Conservation (phyloP, 108 stramenopile genomes). For the Aureococcus anophagefferens region DNA sequence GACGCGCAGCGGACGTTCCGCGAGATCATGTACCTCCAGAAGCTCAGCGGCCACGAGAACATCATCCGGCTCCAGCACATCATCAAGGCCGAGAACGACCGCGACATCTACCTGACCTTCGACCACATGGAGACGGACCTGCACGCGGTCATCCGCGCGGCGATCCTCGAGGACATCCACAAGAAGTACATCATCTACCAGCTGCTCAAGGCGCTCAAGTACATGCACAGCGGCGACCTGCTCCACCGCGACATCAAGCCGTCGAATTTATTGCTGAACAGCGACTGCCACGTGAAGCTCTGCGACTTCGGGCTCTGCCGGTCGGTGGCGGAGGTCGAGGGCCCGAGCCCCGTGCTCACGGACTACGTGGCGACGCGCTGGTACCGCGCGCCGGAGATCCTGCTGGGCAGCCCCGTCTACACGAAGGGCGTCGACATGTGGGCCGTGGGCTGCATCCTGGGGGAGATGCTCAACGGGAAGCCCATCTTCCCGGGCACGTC, state of each 20-base stretch:
- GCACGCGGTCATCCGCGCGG: slow-evolving; percentile 68
- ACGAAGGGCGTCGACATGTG: slow-evolving; percentile 41
- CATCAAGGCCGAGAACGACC: slow-evolving; percentile 65
- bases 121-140: slow-evolving; percentile 75
- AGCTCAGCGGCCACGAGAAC: slow-evolving; percentile 62
- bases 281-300: slow-evolving; percentile 53
- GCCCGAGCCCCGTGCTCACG: slow-evolving; percentile 29
- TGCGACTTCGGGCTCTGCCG: slow-evolving; percentile 55
- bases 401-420: slow-evolving; percentile 50
- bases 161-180: slow-evolving; percentile 62
- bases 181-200: slow-evolving; percentile 72
- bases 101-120: slow-evolving; percentile 71
- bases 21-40: slow-evolving; percentile 68
- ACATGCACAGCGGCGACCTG: slow-evolving; percentile 60
- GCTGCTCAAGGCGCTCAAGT: slow-evolving; percentile 67
- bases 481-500: slow-evolving; percentile 53
- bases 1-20: slow-evolving; percentile 72
- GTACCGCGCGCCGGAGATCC: slow-evolving; percentile 63
- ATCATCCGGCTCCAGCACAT: slow-evolving; percentile 61
- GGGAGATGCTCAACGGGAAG: slow-evolving; percentile 36
- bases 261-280: slow-evolving; percentile 50
- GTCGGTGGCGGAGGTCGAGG: slow-evolving; percentile 18
- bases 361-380: slow-evolving; percentile 62
- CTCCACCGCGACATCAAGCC: slow-evolving; percentile 53
- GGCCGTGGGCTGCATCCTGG: slow-evolving; percentile 43